Conservation (phyloP, 2,329 filamentous ascomycete species). For the Atkinsonella texensis region DNA sequence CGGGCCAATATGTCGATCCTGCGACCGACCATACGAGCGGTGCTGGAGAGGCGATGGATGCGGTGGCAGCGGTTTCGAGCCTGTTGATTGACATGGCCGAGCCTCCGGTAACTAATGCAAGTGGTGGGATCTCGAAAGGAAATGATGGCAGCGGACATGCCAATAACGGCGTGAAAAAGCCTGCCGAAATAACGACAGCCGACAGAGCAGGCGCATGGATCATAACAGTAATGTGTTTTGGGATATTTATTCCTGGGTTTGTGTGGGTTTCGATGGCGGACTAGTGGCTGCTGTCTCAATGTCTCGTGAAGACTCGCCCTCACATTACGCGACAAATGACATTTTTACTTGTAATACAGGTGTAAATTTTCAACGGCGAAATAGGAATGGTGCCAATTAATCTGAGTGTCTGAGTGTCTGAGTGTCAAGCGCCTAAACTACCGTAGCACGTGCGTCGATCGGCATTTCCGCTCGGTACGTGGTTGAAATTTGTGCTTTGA, state of each 20-base stretch:
- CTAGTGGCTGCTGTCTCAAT: background rate
- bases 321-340: background rate
- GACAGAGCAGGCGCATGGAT: conserved; percentile 1
- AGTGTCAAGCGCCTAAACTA: too few relatives aligned
- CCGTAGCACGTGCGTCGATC: too few relatives aligned
- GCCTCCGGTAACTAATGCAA: conserved; percentile 30
- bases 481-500: too few relatives aligned
- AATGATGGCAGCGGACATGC: conserved; percentile 24
- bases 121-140: conserved; percentile 37
- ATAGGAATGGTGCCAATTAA: too few relatives aligned
- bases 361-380: too few relatives aligned
- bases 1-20: conserved; percentile 27
- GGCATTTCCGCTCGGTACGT: too few relatives aligned
- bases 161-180: conserved; percentile 16
- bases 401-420: too few relatives aligned
- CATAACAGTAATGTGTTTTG: background rate
- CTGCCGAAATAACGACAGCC: background rate
- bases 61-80: conserved; percentile 35
- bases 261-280: background rate
- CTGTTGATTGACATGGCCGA: conserved; percentile 27
- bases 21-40: conserved; percentile 41
- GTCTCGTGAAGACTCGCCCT: background rate
- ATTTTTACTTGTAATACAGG: too few relatives aligned
- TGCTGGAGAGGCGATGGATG: conserved; percentile 47
- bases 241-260: background rate